phyloP scores from a whole-genome alignment of 495 filamentous ascomycete species.

The Aspergillus coremiiformis region DNA sequence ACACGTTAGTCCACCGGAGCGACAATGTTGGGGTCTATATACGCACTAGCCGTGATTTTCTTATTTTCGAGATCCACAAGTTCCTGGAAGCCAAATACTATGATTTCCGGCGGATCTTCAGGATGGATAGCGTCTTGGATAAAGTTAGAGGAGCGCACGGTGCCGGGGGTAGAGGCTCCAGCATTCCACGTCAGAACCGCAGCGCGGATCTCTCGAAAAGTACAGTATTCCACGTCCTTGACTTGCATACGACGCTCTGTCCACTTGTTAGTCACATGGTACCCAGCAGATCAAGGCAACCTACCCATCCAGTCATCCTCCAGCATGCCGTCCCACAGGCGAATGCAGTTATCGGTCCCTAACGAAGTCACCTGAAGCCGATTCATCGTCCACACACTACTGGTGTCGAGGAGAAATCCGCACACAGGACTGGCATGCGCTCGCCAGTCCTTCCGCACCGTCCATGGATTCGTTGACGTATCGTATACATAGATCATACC shows the following conservation, averaged over 20 bases:
- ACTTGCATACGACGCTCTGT: constrained; percentile 76
- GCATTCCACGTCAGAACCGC: constrained; percentile 93
- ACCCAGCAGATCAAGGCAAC: constrained; percentile 9
- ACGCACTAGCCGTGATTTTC: constrained; percentile 86
- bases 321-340: constrained; percentile 88
- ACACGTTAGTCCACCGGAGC: constrained; percentile 16
- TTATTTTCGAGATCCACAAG: constrained; percentile 96
- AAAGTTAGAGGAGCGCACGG: constrained; percentile 68
- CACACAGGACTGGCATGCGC: constrained; percentile 79
- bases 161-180: constrained; percentile 80
- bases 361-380: constrained; percentile 81
- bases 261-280: constrained; percentile 19
- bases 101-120: constrained; percentile 73
- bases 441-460: constrained; percentile 86
- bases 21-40: background rate
- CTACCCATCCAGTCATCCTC: constrained; percentile 86
- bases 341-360: constrained; percentile 76
- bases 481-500: constrained; percentile 96
- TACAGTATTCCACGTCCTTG: constrained; percentile 72
- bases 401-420: constrained; percentile 66
- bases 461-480: constrained; percentile 72
- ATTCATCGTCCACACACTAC: constrained; percentile 81
- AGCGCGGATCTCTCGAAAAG: constrained; percentile 70
- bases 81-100: constrained; percentile 97
- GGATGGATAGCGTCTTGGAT: constrained; percentile 64